These are phyloP conservation scores for Pulveroboletus sp. DNA, from an alignment of 768 basidiomycete genomes.

Conservation along the genomic window DNA sequence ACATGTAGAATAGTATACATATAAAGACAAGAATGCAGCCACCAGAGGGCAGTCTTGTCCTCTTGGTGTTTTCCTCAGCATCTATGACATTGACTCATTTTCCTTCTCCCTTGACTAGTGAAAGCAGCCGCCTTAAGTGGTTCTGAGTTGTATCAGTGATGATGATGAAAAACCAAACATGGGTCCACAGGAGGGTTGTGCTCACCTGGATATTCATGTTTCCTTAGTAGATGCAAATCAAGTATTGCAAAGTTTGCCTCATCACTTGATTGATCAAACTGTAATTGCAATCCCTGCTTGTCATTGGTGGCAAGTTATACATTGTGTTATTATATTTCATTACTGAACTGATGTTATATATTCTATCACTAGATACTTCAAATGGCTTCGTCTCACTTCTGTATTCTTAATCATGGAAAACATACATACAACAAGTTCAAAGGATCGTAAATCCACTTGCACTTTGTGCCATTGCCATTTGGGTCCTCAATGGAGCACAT, in stretches of 20 bases:
- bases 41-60: too few relatives aligned
- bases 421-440: not conserved
- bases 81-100: too few relatives aligned
- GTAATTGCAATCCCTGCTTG: not conserved
- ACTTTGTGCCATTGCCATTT: conserved; percentile 1
- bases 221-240: not conserved
- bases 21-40: too few relatives aligned
- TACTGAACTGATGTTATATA: not conserved
- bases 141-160: too few relatives aligned
- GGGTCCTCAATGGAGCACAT: conserved; percentile 4
- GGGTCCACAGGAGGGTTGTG: conserved; percentile 1
- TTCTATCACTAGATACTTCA: conserved; percentile 5
- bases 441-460: not conserved
- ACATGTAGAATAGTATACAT: too few relatives aligned
- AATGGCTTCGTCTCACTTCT: not conserved
- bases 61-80: too few relatives aligned
- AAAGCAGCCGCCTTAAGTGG: too few relatives aligned
- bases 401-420: not conserved
- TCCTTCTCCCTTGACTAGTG: too few relatives aligned
- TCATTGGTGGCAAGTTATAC: not conserved
- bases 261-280: not conserved
- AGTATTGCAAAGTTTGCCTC: not conserved
- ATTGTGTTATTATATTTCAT: not conserved
- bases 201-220: conserved; percentile 2
- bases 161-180: not conserved